These are phyloP conservation scores for Diaporthe capsici DNA, from an alignment of 2,329 filamentous ascomycete species.

Conservation along the genomic window DNA sequence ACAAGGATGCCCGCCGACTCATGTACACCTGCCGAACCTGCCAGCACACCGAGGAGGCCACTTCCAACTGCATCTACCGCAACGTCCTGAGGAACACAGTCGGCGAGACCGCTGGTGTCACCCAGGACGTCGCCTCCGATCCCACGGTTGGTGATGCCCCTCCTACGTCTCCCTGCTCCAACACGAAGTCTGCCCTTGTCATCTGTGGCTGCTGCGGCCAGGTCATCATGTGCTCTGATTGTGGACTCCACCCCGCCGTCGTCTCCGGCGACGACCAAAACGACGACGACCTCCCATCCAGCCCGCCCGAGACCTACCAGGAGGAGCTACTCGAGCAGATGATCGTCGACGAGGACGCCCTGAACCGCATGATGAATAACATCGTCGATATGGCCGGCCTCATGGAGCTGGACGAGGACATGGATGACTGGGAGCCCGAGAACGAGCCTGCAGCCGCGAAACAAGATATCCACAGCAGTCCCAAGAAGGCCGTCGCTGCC, in stretches of 20 bases:
- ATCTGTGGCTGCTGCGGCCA: conserved; percentile 63
- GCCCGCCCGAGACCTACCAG: conserved; percentile 37
- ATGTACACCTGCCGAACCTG: conserved; percentile 98
- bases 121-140: conserved; percentile 96
- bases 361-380: conserved; percentile 46
- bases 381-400: conserved; percentile 36
- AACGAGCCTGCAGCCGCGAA: not conserved
- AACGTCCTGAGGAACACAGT: conserved; percentile 93
- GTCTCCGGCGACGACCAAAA: conserved; percentile 41
- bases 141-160: conserved; percentile 88
- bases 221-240: conserved; percentile 59
- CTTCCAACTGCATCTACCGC: conserved; percentile 93
- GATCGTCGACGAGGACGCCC: conserved; percentile 45
- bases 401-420: conserved; percentile 40
- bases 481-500: conserved; percentile 18
- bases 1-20: conserved; percentile 84
- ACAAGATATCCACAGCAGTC: not conserved
- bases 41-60: conserved; percentile 88
- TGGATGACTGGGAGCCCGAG: conserved; percentile 42
- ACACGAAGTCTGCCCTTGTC: conserved; percentile 45
- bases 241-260: conserved; percentile 48
- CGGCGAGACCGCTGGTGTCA: conserved; percentile 96
- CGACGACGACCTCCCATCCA: conserved; percentile 34
- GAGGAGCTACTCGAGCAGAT: conserved; percentile 36
- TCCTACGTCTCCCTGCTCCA: conserved; percentile 35